Percentiles rank a stretch among this genome's conserved stretches.
Conservation (phyloP, 164 flowering plant genomes). For the Macadamia tetraphylla region DNA sequence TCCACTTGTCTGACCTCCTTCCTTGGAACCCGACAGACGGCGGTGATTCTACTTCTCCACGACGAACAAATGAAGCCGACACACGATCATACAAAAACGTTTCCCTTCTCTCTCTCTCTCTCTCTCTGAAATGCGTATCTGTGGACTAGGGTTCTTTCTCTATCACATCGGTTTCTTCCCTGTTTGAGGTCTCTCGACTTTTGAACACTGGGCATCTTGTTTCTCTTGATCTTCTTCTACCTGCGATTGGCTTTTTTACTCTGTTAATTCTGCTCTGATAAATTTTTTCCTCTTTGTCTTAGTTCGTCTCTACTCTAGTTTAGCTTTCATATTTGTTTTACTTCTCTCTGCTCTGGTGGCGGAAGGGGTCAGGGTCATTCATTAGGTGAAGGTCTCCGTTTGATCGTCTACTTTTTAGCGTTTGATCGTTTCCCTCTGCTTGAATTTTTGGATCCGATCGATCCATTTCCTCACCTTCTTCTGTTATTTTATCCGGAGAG, state of each 20-base stretch:
- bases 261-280: too few species aligned
- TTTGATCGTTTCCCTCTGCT: background rate
- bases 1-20: slow-evolving; percentile 1
- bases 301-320: background rate
- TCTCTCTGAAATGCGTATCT: background rate
- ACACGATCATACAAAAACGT: background rate
- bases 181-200: too few species aligned
- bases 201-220: too few species aligned
- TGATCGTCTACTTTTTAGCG: background rate
- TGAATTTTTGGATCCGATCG: background rate
- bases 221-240: too few species aligned
- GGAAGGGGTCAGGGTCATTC: too few species aligned
- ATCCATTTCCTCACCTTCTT: background rate
- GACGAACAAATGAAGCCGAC: background rate
- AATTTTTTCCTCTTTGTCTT: background rate
- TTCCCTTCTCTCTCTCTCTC: background rate
- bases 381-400: background rate
- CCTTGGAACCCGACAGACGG: slow-evolving; percentile 7
- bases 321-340: too few species aligned
- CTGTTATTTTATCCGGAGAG: background rate
- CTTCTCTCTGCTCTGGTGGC: too few species aligned
- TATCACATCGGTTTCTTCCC: too few species aligned
- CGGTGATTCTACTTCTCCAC: background rate
- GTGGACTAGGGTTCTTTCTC: background rate
- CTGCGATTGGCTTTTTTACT: background rate